These are phyloP conservation scores for Mortierella sp. DNA, from an alignment of 371 early-diverging fungal species.

Conservation along the genomic window DNA sequence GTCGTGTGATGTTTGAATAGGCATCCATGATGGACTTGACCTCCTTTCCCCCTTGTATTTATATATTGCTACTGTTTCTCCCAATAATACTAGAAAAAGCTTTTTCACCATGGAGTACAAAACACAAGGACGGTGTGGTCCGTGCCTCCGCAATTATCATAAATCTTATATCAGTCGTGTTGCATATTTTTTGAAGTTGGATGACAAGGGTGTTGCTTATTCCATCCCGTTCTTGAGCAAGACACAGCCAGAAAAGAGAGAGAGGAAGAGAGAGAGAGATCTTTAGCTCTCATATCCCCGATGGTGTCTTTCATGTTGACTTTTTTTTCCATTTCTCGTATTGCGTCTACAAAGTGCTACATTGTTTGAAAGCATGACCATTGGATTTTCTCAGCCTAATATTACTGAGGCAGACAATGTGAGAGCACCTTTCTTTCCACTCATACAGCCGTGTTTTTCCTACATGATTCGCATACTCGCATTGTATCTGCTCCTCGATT, in stretches of 20 bases:
- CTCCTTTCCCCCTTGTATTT: background rate
- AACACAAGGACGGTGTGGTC: background rate
- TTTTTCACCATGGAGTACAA: background rate
- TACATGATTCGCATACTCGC: background rate
- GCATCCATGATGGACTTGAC: background rate
- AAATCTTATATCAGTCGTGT: constrained; percentile 1
- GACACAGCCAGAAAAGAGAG: background rate
- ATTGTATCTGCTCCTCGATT: background rate
- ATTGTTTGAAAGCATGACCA: no score
- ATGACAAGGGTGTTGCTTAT: background rate
- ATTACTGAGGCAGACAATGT: background rate
- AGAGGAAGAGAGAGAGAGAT: background rate
- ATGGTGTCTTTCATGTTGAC: background rate
- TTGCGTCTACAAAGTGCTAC: background rate
- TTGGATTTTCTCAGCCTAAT: background rate
- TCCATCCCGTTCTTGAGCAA: background rate
- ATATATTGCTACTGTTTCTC: background rate
- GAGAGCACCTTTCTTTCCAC: background rate
- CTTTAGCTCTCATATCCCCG: background rate
- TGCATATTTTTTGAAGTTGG: background rate
- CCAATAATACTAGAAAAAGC: background rate
- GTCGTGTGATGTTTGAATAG: background rate
- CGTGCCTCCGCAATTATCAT: background rate
- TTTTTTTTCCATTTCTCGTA: background rate
- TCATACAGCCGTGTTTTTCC: background rate